Conservation (phyloP, 768 basidiomycete species). For the Bullera alba region DNA sequence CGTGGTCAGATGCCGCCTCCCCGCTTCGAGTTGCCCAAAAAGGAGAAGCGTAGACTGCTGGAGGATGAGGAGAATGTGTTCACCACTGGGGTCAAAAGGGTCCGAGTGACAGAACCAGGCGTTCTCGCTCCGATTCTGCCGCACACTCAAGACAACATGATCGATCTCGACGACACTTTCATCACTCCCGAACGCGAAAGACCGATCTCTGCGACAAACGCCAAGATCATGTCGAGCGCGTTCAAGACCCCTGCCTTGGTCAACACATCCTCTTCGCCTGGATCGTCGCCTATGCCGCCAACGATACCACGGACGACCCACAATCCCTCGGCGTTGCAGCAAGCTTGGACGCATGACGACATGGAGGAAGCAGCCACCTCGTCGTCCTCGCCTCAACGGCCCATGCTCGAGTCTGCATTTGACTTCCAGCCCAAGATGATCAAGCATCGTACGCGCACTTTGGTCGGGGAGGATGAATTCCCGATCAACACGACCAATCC, state of each 20-base stretch:
- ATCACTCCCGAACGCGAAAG: conserved; percentile 33
- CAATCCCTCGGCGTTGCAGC: conserved; percentile 24
- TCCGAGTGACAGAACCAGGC: conserved; percentile 26
- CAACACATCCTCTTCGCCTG: conserved; percentile 33
- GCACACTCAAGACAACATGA: conserved; percentile 16
- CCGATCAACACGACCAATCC: conserved; percentile 3
- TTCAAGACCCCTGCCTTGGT: conserved; percentile 39
- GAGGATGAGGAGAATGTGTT: conserved; percentile 35
- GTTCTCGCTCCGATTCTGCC: conserved; percentile 17
- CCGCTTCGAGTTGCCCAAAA: conserved; percentile 15
- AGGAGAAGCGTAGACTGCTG: conserved; percentile 10
- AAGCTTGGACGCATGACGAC: conserved; percentile 36
- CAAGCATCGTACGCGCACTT: background rate
- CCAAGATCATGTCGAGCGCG: conserved; percentile 16
- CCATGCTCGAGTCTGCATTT: conserved; percentile 27
- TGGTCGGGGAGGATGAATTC: conserved; percentile 21
- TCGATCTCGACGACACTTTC: conserved; percentile 24
- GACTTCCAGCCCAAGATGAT: conserved; percentile 27
- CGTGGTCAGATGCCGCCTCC: conserved; percentile 27
- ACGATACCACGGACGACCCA: conserved; percentile 30
- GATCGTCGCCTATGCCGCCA: conserved; percentile 38
- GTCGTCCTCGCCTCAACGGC: conserved; percentile 10
- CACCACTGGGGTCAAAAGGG: conserved; percentile 15
- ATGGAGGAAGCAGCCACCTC: conserved; percentile 5
- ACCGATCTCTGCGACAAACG: conserved; percentile 8